Evolutionary conservation across 2,329 filamentous ascomycete species (phyloP).

Genomic region (Phialophora tarda): DNA sequence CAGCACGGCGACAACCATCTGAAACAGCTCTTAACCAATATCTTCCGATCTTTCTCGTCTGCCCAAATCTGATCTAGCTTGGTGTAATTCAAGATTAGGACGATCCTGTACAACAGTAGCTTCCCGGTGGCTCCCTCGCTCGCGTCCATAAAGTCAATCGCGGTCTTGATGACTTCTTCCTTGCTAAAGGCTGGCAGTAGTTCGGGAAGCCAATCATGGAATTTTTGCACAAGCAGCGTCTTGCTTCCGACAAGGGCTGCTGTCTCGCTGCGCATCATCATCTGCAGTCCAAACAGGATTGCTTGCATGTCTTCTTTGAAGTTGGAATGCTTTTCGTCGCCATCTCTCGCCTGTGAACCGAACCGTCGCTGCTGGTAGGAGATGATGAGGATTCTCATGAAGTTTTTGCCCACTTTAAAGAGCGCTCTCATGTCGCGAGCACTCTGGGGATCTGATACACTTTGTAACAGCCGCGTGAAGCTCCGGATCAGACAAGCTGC

Average conservation of each 20-base stretch:
- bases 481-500: slow-evolving; percentile 86
- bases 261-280: slow-evolving; percentile 84
- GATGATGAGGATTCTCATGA: slow-evolving; percentile 91
- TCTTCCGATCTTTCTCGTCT: slow-evolving; percentile 73
- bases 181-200: slow-evolving; percentile 75
- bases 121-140: slow-evolving; percentile 88
- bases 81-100: slow-evolving; percentile 90
- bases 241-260: slow-evolving; percentile 91
- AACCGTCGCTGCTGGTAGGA: slow-evolving; percentile 86
- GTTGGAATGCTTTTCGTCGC: slow-evolving; percentile 49
- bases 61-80: slow-evolving; percentile 76
- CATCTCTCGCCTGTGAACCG: slow-evolving; percentile 63
- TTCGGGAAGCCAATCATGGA: slow-evolving; percentile 96
- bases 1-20: slow-evolving; percentile 93
- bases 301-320: slow-evolving; percentile 84
- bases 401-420: slow-evolving; percentile 91
- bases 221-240: slow-evolving; percentile 92
- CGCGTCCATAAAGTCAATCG: slow-evolving; percentile 91
- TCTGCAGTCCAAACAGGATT: slow-evolving; percentile 88
- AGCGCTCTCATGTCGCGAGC: slow-evolving; percentile 85
- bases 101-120: slow-evolving; percentile 86
- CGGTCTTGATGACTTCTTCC: slow-evolving; percentile 87
- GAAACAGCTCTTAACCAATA: slow-evolving; percentile 79
- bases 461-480: slow-evolving; percentile 80
- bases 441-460: slow-evolving; percentile 79